phyloP scores from a whole-genome alignment of 345 rosid species.

The Triadica sebifera region DNA sequence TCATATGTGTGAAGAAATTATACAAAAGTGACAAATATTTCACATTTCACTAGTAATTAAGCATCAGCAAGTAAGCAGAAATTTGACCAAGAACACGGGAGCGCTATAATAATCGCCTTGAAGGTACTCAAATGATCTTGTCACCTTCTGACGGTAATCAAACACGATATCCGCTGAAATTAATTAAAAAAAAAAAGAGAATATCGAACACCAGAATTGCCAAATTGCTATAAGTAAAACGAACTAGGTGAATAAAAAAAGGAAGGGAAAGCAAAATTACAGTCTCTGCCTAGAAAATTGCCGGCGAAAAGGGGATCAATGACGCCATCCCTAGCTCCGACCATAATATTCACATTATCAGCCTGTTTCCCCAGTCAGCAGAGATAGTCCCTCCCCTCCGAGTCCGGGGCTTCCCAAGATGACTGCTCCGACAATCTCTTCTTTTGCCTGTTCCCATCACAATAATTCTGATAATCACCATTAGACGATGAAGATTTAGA shows the following conservation, averaged over 20 bases:
- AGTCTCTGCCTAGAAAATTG: slow-evolving; percentile 83
- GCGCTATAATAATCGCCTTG: slow-evolving; percentile 93
- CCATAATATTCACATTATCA: slow-evolving; percentile 81
- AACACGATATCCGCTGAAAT: slow-evolving; percentile 85
- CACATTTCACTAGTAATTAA: neutral
- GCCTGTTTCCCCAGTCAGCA: slow-evolving; percentile 81
- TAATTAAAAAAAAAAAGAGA: neutral
- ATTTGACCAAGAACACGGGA: slow-evolving; percentile 66
- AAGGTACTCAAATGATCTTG: slow-evolving; percentile 86
- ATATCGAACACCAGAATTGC: neutral
- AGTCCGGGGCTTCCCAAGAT: slow-evolving; percentile 83
- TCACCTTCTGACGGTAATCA: slow-evolving; percentile 89
- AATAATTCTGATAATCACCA: neutral
- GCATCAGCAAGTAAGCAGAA: neutral
- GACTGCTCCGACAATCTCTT: slow-evolving; percentile 73
- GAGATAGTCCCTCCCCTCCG: slow-evolving; percentile 74
- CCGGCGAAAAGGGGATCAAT: slow-evolving; percentile 80
- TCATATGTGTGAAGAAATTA: neutral
- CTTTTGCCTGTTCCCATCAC: slow-evolving; percentile 18
- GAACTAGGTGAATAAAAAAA: neutral
- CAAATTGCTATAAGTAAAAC: neutral
- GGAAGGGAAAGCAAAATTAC: slow-evolving; percentile 28
- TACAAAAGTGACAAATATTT: neutral
- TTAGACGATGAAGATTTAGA: slow-evolving; percentile 13
- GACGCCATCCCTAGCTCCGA: slow-evolving; percentile 78